These are phyloP conservation scores for Stemphylium beticola DNA, from an alignment of 2,329 filamentous ascomycete species.

Conservation along the genomic window DNA sequence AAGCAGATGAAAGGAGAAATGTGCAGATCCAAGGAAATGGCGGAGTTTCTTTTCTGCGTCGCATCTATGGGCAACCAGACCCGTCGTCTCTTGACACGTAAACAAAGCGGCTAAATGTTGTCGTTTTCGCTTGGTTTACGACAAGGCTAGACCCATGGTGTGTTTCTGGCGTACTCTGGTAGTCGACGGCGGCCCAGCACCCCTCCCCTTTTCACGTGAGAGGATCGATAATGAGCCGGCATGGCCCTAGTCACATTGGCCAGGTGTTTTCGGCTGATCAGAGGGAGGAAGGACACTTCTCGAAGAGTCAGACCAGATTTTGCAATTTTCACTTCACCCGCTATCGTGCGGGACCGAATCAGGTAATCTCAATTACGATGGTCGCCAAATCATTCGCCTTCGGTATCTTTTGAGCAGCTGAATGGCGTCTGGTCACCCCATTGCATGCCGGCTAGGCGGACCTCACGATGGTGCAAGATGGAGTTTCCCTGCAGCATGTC, in stretches of 20 bases:
- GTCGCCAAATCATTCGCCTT: slow-evolving; percentile 23
- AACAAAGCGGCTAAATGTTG: slow-evolving; percentile 12
- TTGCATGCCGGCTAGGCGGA: too few relatives aligned
- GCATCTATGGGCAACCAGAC: slow-evolving; percentile 14
- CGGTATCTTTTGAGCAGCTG: not conserved
- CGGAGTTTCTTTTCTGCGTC: slow-evolving; percentile 13
- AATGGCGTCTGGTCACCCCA: not conserved
- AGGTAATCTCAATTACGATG: slow-evolving; percentile 27
- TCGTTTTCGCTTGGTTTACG: slow-evolving; percentile 3
- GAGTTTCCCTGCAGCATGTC: too few relatives aligned
- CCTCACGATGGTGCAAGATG: too few relatives aligned
- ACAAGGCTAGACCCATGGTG: slow-evolving; percentile 18
- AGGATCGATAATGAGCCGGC: slow-evolving; percentile 26
- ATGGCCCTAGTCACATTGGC: slow-evolving; percentile 28
- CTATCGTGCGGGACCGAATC: slow-evolving; percentile 22
- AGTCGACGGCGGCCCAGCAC: too few relatives aligned
- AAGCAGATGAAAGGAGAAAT: slow-evolving; percentile 27
- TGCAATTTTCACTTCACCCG: slow-evolving; percentile 29
- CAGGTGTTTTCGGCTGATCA: slow-evolving; percentile 42
- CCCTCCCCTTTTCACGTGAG: slow-evolving; percentile 41
- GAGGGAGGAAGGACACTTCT: slow-evolving; percentile 21
- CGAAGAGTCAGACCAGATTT: slow-evolving; percentile 25
- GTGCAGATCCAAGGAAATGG: slow-evolving; percentile 3
- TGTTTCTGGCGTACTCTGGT: not conserved
- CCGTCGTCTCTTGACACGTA: slow-evolving; percentile 29